Evolutionary conservation across 768 basidiomycete species (phyloP).

Genomic region (Boletus patriciae): DNA sequence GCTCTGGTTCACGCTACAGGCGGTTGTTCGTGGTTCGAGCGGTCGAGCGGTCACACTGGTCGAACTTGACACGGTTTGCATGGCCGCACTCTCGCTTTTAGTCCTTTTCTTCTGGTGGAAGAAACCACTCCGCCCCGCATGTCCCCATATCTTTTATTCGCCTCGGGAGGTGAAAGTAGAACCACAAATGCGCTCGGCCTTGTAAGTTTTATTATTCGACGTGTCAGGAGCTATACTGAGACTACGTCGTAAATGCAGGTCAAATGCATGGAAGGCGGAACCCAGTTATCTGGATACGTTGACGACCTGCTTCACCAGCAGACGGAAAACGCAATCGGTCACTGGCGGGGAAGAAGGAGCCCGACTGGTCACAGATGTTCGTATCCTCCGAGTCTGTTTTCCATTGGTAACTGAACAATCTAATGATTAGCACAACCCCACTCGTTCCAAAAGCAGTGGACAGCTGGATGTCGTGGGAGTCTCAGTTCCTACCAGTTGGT

Average conservation of each 20-base stretch:
- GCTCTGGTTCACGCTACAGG: not conserved
- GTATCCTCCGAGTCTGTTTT: not conserved
- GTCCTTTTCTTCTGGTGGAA: constrained; percentile 1
- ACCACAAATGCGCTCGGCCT: not conserved
- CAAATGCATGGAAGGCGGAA: not conserved
- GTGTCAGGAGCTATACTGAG: not conserved
- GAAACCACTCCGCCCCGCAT: not conserved
- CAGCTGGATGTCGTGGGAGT: not conserved
- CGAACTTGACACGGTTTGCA: not conserved
- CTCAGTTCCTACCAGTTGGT: not conserved
- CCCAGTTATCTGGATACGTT: not conserved
- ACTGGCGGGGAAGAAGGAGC: not conserved
- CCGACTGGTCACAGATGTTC: not conserved
- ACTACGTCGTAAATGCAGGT: not conserved
- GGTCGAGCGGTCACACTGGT: not conserved
- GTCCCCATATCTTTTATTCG: not conserved
- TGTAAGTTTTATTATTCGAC: not conserved
- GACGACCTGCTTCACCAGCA: not conserved
- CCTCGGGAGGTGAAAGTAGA: not conserved
- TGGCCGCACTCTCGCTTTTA: not conserved
- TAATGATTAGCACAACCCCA: not conserved
- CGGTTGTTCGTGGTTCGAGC: not conserved
- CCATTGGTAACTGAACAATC: not conserved
- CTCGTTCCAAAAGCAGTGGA: no score
- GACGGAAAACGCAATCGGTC: not conserved